Base-by-base conservation (phyloP, 768 basidiomycete genomes). In the Fomitopsis serialis region DNA sequence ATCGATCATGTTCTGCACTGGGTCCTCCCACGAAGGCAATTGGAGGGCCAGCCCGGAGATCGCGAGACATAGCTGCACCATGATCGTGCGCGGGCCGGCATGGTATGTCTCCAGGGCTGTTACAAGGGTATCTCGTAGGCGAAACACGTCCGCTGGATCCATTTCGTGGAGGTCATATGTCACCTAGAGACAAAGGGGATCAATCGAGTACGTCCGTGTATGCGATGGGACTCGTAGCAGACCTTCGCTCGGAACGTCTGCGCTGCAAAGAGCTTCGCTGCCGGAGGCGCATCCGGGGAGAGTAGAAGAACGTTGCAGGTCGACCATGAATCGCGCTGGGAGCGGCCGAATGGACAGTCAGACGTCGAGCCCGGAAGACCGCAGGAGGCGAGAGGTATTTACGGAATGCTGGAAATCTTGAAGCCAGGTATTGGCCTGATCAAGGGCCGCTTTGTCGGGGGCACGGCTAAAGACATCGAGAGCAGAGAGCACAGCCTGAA, bases 371-470 rank as follows among this genome's bases (percentile, higher is more conserved):
- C 76, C 63, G 40, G 45, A 48, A 53, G 51, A 35, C 75, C 73
- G 71, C 19, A 29, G 36, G 29, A 42, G 78, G 80, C 78, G 82
- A 84, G 82, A 83, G 75, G 75, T 77, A 89, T 84, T 88, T 85
- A 98, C 96, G 77, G 92, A 95, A 78, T 98, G 95, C 76, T 99
- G 96, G 70, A 98, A 99, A 71, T 95, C 93, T 75, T 94, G 89
- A 58, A 99, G 85, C 94, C 94, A 98, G 61, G 83, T 73, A 74
- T 97, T 98, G 60, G 94, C 96, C 60, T 79, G 80, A 61, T 91
- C 89, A 59, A 97, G 78, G 17, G 91, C 84, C 15, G 71, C 70
- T 63, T 89, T 87, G 77, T 96, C 90, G 29, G 96, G 89, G 50
- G 86, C 85, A 55, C 83, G 79, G 60, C 78, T 75, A 69, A 93